phyloP scores from a whole-genome alignment of 805 yeast species.

The Candida caryicola region DNA sequence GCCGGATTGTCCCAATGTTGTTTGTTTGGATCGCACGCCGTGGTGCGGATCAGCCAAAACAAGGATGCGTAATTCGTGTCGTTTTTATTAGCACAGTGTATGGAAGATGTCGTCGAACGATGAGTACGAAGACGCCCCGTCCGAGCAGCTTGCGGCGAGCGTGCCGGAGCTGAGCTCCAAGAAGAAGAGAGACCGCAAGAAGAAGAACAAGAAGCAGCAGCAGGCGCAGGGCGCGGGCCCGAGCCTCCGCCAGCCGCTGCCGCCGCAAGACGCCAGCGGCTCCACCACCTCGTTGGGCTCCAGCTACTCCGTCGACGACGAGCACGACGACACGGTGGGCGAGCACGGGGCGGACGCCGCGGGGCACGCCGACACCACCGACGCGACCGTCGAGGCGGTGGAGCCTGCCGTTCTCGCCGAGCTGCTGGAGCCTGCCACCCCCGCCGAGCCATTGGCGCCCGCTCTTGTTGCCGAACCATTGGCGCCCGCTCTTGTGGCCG shows the following conservation, averaged over 20 bases:
- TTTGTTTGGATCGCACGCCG: too few species aligned
- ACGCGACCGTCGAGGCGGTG: constrained; percentile 1
- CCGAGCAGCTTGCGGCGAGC: constrained; percentile 1
- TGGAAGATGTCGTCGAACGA: constrained; percentile 16
- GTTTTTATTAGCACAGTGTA: background rate
- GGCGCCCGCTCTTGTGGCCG: too few species aligned
- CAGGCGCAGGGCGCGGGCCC: background rate
- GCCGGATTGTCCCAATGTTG: too few species aligned
- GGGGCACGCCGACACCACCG: background rate
- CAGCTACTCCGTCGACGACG: constrained; percentile 2
- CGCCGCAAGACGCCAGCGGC: background rate
- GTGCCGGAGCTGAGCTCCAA: constrained; percentile 2
- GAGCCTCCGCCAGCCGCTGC: too few species aligned
- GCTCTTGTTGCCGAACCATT: too few species aligned
- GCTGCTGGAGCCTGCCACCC: background rate
- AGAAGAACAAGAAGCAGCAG: constrained; percentile 4
- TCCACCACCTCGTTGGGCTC: constrained; percentile 3
- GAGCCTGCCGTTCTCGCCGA: background rate
- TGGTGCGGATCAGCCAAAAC: background rate
- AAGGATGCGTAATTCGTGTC: background rate
- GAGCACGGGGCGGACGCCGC: background rate
- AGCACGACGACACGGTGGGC: background rate
- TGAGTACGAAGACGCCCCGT: constrained; percentile 22
- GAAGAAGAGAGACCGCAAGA: constrained; percentile 7
- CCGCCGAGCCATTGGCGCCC: too few species aligned